phyloP scores from a whole-genome alignment of 176 grass and related monocot genomes.

The Chloris gayana region DNA sequence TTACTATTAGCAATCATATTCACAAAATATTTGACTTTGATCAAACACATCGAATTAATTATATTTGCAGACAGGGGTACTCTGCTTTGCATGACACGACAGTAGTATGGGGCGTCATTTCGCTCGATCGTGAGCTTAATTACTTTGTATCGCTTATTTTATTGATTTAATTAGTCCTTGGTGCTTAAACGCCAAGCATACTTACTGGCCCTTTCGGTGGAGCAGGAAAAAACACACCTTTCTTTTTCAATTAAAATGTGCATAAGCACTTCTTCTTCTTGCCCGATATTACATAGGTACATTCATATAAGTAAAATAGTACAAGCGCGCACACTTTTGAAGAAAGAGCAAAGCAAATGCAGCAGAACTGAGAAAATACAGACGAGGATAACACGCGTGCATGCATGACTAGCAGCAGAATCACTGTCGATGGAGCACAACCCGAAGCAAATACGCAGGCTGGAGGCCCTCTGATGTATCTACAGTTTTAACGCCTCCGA shows the following conservation, averaged over 20 bases:
- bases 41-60: no score
- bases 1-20: no score
- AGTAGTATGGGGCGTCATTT: no score
- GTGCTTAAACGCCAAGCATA: no score
- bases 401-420: neutral
- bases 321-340: slow-evolving; percentile 17
- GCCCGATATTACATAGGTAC: neutral
- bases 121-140: no score
- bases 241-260: neutral
- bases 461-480: slow-evolving; percentile 44
- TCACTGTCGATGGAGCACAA: neutral
- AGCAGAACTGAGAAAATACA: slow-evolving; percentile 10
- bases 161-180: no score
- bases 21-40: no score
- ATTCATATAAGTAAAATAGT: neutral
- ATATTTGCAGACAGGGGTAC: no score
- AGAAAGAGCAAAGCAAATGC: slow-evolving; percentile 29
- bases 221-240: neutral
- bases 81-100: no score
- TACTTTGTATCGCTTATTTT: no score
- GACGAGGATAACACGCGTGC: neutral
- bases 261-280: neutral
- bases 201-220: no score
- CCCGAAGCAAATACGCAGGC: neutral
- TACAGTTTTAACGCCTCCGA: slow-evolving; percentile 43